Evolutionary conservation across 371 early-diverging fungal genomes (phyloP).

Genomic region (Zopfochytrium polystomum): DNA sequence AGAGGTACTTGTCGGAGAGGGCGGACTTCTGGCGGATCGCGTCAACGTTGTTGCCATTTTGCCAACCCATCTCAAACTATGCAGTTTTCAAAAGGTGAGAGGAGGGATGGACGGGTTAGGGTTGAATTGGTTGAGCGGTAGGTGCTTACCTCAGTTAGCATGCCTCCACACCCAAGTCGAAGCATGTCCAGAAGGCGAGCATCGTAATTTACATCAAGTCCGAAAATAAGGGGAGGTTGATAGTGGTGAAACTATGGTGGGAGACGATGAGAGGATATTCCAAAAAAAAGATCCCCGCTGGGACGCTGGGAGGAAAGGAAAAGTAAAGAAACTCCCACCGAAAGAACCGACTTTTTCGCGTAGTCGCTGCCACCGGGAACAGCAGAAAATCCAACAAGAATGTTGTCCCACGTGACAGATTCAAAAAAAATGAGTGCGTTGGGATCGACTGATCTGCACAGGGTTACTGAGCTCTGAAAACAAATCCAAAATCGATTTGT

Average conservation of each 20-base stretch:
- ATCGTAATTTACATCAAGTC: too few relatives aligned
- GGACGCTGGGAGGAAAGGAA: too few relatives aligned
- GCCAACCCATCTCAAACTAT: conserved; percentile 32
- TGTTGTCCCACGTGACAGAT: too few relatives aligned
- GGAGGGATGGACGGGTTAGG: too few relatives aligned
- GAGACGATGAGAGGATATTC: too few relatives aligned
- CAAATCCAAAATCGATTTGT: conserved; percentile 42
- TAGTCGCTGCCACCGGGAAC: conserved; percentile 26
- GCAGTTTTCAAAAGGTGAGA: too few relatives aligned
- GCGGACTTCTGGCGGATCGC: conserved; percentile 3
- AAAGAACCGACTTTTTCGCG: conserved; percentile 19
- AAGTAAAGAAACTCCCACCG: conserved; percentile 27
- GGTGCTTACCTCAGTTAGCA: too few relatives aligned
- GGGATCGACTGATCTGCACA: conserved; percentile 49
- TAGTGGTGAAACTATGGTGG: too few relatives aligned
- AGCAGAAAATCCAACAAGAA: neutral
- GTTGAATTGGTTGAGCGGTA: too few relatives aligned
- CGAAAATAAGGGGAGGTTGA: too few relatives aligned
- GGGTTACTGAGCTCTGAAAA: conserved; percentile 22
- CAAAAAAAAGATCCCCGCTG: too few relatives aligned
- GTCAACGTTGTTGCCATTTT: conserved; percentile 5
- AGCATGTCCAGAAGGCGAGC: too few relatives aligned
- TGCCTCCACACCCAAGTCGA: conserved; percentile 25
- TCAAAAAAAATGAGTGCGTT: conserved; percentile 53
- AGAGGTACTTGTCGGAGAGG: conserved; percentile 10